Base-by-base conservation (phyloP, 1,284 basidiomycete species). In the Ganoderma lucidum region DNA sequence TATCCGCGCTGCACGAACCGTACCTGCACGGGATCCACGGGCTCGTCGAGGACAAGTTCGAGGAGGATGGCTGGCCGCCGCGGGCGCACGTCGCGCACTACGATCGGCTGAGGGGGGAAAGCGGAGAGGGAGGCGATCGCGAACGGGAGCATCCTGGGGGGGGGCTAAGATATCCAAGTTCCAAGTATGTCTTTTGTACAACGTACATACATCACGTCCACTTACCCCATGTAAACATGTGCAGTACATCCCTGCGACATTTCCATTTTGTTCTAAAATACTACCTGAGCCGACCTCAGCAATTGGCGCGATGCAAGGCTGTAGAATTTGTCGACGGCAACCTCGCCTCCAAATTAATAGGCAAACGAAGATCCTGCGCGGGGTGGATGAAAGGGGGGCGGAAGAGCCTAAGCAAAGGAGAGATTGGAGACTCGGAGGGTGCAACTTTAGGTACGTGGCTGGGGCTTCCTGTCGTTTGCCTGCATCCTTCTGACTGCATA, bases 11-110 rank as follows among this genome's bases (percentile, higher is more conserved):
- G 71, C 97, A 96, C 79, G 82, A 84, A 0, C 81, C 85, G 1
- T 88, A 92, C 75, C 81, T 96, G 64, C 96, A 96, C 76, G 93
- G 92, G 0, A 95, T 95, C 73, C 83, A 89, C 63, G 85, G 82
- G 17, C 76, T 84, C 35, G 79, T 79, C 30, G 83, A 84, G 68
- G 93, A 94, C 76, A 75, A 60, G 77, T 87, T 78, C 73, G 74
- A 70, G 48, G 76, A 76, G 4, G 70, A 72, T 53, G 65, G 69
- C 10, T 70, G 70, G 23, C 62, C 67, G 41, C 58, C 71, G 48
- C n/a, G 71, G 35, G 39, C 68, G 56, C 70, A 78, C n/a, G 81
- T 94, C 35, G 87, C 85, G 12, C 94, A 94, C 76, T 84, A 83
- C 80, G 80, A 79, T 67, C 78, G 84, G 75, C 79, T 92, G 65